Base-by-base conservation (phyloP, 345 rosid species). In the Eutrema yunnanense region DNA sequence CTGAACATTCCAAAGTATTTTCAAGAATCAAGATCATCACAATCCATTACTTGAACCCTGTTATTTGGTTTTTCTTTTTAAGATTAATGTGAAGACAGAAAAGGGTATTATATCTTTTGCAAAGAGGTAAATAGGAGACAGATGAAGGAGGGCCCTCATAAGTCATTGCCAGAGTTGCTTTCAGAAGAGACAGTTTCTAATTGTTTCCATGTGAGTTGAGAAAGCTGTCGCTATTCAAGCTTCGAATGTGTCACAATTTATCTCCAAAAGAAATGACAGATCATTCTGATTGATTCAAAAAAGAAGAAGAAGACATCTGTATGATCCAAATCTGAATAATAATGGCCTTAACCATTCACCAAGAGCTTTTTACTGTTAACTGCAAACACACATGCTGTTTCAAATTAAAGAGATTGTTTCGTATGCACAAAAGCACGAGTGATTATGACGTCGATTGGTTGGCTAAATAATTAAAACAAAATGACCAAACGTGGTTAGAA, bases 141-240 rank as follows among this genome's bases (percentile, higher is more conserved):
- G 33, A 40, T 59, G 33, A 59, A 59, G 33, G 47, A 59, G 47
- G 63, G 46, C 46, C 63, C 63, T 22, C 47, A 58, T 9, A 6
- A 22, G 26, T 32, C 34, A 32, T 32, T 2, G 53, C 34, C 64
- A 22, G 44, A 12, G 73, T 55, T 33, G 64, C 64, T 68, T 68
- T 68, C 73, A 68, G 3, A 55, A 68, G 54, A 55, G 73, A 68
- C 63, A 68, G 32, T 19, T 43, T 43, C 73, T 68, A 33, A 43
- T 12, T 55, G 44, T n/a, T 43, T 68, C 54, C 73, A 68, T 55
- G 73, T 68, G 73, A 55, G 73, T 33, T 68, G 8, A 68, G 64
- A 55, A 68, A 68, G 73, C 54, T 68, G 73, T 43, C 73, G 19
- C 64, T 55, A 32, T 68, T 34, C 22, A 58, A 55, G 56, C 44